phyloP scores from a whole-genome alignment of 2,329 filamentous ascomycete species.

The Nemania diffusa region DNA sequence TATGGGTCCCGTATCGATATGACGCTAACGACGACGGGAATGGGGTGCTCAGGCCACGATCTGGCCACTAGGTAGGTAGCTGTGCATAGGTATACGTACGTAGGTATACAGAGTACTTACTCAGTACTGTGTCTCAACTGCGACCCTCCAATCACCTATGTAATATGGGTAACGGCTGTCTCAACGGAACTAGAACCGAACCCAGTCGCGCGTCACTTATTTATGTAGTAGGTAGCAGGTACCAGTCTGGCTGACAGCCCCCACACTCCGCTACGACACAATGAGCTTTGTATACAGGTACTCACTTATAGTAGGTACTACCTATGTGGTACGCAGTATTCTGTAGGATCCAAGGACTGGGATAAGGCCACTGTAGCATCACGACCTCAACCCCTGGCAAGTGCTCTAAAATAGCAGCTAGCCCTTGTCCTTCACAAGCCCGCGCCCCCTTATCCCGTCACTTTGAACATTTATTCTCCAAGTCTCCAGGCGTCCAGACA shows the following conservation, averaged over 20 bases:
- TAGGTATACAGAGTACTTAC: too few species aligned
- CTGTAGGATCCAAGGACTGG: conserved; percentile 37
- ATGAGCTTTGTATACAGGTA: conserved; percentile 34
- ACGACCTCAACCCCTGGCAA: conserved; percentile 21
- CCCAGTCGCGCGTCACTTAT: not conserved
- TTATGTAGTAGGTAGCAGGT: not conserved
- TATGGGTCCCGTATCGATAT: too few species aligned
- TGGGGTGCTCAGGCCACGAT: too few species aligned
- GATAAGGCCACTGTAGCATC: conserved; percentile 52
- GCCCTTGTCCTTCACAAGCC: conserved; percentile 29
- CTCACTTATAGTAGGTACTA: not conserved
- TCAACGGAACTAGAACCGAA: not conserved
- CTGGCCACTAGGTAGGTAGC: not conserved
- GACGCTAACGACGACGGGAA: too few species aligned
- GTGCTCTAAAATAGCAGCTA: conserved; percentile 33
- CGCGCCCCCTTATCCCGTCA: conserved; percentile 18
- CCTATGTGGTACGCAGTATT: not conserved
- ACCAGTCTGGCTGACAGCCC: conserved; percentile 1
- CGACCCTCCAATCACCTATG: not conserved
- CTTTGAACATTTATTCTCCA: conserved; percentile 21
- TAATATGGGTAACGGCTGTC: not conserved
- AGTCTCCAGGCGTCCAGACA: conserved; percentile 4
- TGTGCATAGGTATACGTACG: not conserved
- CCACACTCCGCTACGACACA: conserved; percentile 4
- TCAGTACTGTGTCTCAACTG: not conserved